Evolutionary conservation across 2,329 filamentous ascomycete genomes (phyloP).

Genomic region (Diaporthe humulicola): DNA sequence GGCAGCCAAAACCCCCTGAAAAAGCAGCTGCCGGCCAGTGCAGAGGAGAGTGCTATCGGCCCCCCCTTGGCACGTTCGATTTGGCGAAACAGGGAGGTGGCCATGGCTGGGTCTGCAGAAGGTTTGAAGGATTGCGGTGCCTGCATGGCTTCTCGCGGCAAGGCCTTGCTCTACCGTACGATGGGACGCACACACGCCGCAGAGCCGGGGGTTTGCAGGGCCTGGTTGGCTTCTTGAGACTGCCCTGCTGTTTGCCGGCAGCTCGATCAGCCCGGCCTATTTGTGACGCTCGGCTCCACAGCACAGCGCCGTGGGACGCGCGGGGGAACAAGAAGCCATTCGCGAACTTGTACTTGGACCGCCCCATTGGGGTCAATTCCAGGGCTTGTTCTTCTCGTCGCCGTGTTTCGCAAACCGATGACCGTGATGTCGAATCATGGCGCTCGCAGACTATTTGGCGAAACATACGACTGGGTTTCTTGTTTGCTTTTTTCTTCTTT

Average conservation of each 20-base stretch:
- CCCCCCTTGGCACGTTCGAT: background rate
- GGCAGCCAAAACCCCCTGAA: background rate
- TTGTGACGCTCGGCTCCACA: background rate
- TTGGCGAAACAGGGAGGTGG: background rate
- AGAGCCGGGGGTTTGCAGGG: conserved; percentile 6
- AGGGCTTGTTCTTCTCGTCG: background rate
- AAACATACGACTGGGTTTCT: background rate
- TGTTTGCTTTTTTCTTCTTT: background rate
- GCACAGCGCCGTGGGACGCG: background rate
- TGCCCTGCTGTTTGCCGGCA: background rate
- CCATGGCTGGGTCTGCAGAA: conserved; percentile 15
- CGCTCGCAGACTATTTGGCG: too few species aligned
- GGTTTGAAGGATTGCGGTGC: conserved; percentile 23
- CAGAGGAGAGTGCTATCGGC: background rate
- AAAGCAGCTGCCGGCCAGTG: conserved; percentile 4
- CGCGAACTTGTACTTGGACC: background rate
- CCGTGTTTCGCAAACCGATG: background rate
- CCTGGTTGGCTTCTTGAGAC: background rate
- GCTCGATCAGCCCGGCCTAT: background rate
- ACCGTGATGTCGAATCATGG: background rate
- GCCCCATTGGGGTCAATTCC: background rate
- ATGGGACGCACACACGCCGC: too few species aligned
- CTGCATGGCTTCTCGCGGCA: background rate
- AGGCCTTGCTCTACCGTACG: background rate
- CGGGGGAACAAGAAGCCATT: background rate